A percentile compares a stretch with the other conserved stretches of the same genome.
Evolutionary conservation across 2,329 filamentous ascomycete genomes (phyloP).

Genomic region (Pseudogymnoascus sp.): DNA sequence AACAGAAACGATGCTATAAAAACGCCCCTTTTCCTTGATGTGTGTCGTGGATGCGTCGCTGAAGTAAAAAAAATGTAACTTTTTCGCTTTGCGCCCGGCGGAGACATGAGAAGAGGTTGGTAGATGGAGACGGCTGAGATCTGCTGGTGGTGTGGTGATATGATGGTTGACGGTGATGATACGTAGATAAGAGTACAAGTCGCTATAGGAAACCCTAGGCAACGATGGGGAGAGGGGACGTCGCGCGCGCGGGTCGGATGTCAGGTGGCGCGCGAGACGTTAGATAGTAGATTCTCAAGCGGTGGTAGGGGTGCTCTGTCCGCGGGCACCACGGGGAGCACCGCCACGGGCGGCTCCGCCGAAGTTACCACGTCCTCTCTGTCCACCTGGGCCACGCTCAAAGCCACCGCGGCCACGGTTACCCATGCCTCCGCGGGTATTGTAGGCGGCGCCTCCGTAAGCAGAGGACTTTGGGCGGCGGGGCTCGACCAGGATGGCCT

Average conservation of each 20-base stretch:
- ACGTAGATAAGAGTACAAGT: slow-evolving; percentile 3
- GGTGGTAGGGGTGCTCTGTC: not conserved
- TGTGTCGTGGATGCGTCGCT: slow-evolving; percentile 1
- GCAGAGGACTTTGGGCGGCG: slow-evolving; percentile 68
- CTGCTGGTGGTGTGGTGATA: not conserved
- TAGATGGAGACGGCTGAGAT: not conserved
- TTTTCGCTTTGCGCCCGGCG: slow-evolving; percentile 3
- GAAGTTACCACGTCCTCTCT: slow-evolving; percentile 22
- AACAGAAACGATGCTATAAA: slow-evolving; percentile 5
- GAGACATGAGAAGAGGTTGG: not conserved
- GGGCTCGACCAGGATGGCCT: slow-evolving; percentile 80
- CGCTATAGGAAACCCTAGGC: not conserved
- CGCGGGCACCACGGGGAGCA: slow-evolving; percentile 42
- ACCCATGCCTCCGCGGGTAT: slow-evolving; percentile 50
- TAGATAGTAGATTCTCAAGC: not conserved
- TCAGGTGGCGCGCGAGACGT: not conserved
- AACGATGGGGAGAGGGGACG: not conserved
- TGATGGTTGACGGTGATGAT: not conserved
- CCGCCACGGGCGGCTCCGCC: slow-evolving; percentile 57
- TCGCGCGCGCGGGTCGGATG: not conserved
- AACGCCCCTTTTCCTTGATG: not conserved
- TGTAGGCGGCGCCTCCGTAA: slow-evolving; percentile 62
- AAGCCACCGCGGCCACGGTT: slow-evolving; percentile 58
- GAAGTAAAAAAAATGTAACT: not conserved
- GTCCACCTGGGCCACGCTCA: slow-evolving; percentile 45